phyloP scores from a whole-genome alignment of 192 early-diverging fungal species.

The Backusella liffmaniae region DNA sequence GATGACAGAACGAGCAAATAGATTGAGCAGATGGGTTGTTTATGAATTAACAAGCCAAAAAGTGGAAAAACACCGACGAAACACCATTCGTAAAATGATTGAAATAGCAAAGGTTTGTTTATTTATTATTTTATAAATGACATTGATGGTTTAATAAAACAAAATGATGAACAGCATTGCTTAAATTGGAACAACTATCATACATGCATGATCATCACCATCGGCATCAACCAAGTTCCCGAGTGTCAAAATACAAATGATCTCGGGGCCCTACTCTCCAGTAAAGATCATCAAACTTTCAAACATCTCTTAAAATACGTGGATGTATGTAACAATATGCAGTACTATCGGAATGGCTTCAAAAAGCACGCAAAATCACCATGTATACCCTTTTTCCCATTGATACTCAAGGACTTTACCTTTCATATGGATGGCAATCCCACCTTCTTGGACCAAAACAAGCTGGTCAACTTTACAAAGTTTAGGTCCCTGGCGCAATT shows the following conservation, averaged over 20 bases:
- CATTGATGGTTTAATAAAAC: background rate
- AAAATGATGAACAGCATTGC: conserved; percentile 36
- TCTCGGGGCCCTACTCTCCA: conserved; percentile 31
- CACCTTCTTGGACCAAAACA: conserved; percentile 24
- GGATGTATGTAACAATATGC: conserved; percentile 67
- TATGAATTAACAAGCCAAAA: conserved; percentile 18
- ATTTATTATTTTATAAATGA: background rate
- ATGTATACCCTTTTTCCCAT: conserved; percentile 62
- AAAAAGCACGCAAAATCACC: conserved; percentile 38
- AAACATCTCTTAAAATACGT: conserved; percentile 55
- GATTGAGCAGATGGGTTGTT: conserved; percentile 33
- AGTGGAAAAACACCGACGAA: conserved; percentile 18
- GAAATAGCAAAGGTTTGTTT: conserved; percentile 32
- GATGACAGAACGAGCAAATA: conserved; percentile 37
- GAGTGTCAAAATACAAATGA: background rate
- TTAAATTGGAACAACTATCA: conserved; percentile 64
- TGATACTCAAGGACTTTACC: conserved; percentile 72
- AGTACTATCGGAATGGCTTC: conserved; percentile 55
- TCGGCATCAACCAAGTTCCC: conserved; percentile 43
- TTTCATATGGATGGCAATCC: conserved; percentile 74
- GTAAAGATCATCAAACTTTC: conserved; percentile 43
- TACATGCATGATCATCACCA: conserved; percentile 61
- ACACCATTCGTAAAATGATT: conserved; percentile 24
- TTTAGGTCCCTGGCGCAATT: conserved; percentile 41
- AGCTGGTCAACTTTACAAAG: conserved; percentile 50